A percentile compares a stretch with the other conserved stretches of the same genome.
phyloP scores from a whole-genome alignment of 345 rosid species.

The Durio zibethinus region DNA sequence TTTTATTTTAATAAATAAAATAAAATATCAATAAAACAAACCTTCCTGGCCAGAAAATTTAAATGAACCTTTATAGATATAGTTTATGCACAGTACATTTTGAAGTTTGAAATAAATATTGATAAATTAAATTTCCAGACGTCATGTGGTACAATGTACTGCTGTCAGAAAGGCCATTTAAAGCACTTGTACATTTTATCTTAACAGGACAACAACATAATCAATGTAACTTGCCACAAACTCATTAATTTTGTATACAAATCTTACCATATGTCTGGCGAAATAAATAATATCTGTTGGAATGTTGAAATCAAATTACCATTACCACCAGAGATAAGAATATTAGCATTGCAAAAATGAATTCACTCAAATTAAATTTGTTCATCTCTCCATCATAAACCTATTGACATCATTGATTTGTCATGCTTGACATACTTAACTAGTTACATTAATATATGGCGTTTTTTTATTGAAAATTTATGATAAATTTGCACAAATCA shows the following conservation, averaged over 20 bases:
- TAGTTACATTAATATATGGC: too few species aligned
- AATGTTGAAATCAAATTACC: not conserved
- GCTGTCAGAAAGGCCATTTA: not conserved
- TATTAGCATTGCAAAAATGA: not conserved
- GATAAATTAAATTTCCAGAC: too few species aligned
- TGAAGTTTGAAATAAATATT: too few species aligned
- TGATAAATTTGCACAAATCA: too few species aligned
- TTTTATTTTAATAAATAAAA: too few species aligned
- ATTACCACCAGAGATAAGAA: not conserved
- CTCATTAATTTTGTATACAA: not conserved
- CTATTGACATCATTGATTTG: not conserved
- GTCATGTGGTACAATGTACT: too few species aligned
- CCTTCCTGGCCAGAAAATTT: too few species aligned
- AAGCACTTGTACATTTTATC: not conserved
- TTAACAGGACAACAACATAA: not conserved
- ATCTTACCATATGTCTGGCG: not conserved
- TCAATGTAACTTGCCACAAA: not conserved
- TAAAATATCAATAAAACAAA: too few species aligned
- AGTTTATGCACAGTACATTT: too few species aligned
- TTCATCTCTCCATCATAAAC: not conserved
- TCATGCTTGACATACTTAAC: not conserved
- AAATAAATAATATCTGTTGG: constrained; percentile 1
- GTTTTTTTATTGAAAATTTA: not conserved
- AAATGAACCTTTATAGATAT: too few species aligned
- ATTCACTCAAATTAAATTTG: too few species aligned